Base-by-base conservation (phyloP, 805 yeast genomes). In the Vanderwaltozyma tropicalis region DNA sequence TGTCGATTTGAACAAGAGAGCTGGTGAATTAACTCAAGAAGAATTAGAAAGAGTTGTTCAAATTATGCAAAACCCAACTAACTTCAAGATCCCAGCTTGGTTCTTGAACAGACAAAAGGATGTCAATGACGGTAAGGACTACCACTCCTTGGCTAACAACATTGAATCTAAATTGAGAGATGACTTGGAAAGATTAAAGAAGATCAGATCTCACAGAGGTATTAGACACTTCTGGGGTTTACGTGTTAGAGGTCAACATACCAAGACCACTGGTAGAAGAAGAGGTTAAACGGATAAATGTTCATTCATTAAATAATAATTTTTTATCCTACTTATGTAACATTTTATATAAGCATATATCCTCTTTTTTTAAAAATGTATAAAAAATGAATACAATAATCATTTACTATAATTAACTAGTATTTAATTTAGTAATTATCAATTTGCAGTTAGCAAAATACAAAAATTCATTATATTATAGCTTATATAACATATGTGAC, bases 181-280 rank as follows among this genome's bases (percentile, higher is more conserved):
- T 69, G 98, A 92, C 68, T 78, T 92, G 71, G 98, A 92, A 78
- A 88, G 96, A 81, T 79, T 92, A 74, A 94, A 94, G 95, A 92
- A 92, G 78, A 92, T 94, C 83, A 94, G 98, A 81, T 77, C 97
- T 67, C 98, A 92, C 92, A 80, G 97, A 76, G 99, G 99, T 89
- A 82, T 92, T 73, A 87, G 99, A 82, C 99, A 92, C 80, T 88
- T 80, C 89, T 92, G 96, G 97, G 96, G 96, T 71, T 78, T 92
- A 71, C 92, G 92, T 79, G 98, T 94, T 72, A 87, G 98, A 81
- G 98, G 98, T 77, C 98, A 92, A 80, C 99, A 92, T 79, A 92
- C 99, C 81, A 92, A 92, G 84, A 89, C 98, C 70, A 92, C 99
- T 63, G 94, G 96, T 71, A 87, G 98, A 78, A 88, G 95, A 74